These are phyloP conservation scores for Kurtzmaniella quercitrusa DNA, from an alignment of 1,139 yeast genomes.

Conservation along the genomic window DNA sequence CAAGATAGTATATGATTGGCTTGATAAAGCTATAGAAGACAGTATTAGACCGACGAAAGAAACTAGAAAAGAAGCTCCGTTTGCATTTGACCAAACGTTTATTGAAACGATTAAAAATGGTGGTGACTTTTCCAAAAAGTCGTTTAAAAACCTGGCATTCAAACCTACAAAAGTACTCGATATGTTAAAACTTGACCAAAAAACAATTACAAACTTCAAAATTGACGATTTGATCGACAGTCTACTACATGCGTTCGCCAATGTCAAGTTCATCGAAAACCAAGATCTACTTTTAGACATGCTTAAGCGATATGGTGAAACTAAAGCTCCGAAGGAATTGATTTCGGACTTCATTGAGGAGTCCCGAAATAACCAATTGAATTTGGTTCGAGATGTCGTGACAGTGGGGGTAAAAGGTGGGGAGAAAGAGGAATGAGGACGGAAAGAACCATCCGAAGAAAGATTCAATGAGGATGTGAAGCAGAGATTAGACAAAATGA, in stretches of 20 bases:
- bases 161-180: constrained; percentile 4
- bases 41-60: not conserved
- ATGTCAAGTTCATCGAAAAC: constrained; percentile 9
- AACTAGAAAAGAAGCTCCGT: not conserved
- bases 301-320: not conserved
- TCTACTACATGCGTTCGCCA: constrained; percentile 12
- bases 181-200: constrained; percentile 3
- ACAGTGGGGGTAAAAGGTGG: too few species aligned
- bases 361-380: constrained; percentile 3
- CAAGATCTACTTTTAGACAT: constrained; percentile 6
- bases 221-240: constrained; percentile 16
- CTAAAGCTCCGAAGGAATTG: constrained; percentile 2
- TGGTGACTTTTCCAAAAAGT: not conserved
- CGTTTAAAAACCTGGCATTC: constrained; percentile 4
- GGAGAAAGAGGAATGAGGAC: too few species aligned
- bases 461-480: too few species aligned
- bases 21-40: constrained; percentile 1
- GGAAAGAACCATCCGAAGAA: too few species aligned
- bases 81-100: not conserved
- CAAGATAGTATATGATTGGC: constrained; percentile 7
- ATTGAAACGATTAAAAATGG: not conserved
- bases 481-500: too few species aligned
- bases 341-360: constrained; percentile 3
- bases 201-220: constrained; percentile 7
- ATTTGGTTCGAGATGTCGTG: constrained; percentile 2